A percentile compares a stretch with the other conserved stretches of the same genome.
Evolutionary conservation across 495 filamentous ascomycete genomes (phyloP).

Genomic region (Penicillium ucsense): DNA sequence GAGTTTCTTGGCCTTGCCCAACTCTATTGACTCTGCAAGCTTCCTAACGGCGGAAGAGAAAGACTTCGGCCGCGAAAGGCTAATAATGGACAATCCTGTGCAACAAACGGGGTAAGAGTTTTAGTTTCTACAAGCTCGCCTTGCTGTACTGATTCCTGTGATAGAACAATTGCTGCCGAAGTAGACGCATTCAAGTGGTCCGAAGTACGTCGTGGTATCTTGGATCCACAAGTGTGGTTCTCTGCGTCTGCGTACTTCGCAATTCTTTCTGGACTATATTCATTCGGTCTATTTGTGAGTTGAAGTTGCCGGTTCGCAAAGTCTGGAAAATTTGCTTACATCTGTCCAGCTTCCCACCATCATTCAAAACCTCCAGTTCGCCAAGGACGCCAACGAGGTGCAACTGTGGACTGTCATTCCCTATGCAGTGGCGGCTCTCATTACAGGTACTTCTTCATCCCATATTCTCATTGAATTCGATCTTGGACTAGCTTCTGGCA

Average conservation of each 20-base stretch:
- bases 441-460: constrained; percentile 57
- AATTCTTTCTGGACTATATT: constrained; percentile 35
- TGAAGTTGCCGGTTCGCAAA: neutral
- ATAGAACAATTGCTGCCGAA: constrained; percentile 18
- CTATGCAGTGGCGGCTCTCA: constrained; percentile 66
- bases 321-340: neutral
- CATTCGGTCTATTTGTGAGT: constrained; percentile 35
- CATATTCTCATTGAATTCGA: constrained; percentile 39
- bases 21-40: constrained; percentile 37
- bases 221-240: constrained; percentile 30
- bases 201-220: constrained; percentile 29
- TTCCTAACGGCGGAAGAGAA: constrained; percentile 45
- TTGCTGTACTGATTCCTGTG: too few species aligned
- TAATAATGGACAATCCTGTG: constrained; percentile 28
- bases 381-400: constrained; percentile 50
- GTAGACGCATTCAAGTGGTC: constrained; percentile 31
- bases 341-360: constrained; percentile 57
- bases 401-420: constrained; percentile 83
- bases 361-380: constrained; percentile 58
- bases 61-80: constrained; percentile 30
- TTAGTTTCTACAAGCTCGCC: too few species aligned
- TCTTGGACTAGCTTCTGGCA: neutral
- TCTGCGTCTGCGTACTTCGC: constrained; percentile 35
- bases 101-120: constrained; percentile 19
- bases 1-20: constrained; percentile 48